Percentiles rank a stretch among this genome's conserved stretches.
Evolutionary conservation across 306 rosid species (phyloP).

Genomic region (Corylus avellana): DNA sequence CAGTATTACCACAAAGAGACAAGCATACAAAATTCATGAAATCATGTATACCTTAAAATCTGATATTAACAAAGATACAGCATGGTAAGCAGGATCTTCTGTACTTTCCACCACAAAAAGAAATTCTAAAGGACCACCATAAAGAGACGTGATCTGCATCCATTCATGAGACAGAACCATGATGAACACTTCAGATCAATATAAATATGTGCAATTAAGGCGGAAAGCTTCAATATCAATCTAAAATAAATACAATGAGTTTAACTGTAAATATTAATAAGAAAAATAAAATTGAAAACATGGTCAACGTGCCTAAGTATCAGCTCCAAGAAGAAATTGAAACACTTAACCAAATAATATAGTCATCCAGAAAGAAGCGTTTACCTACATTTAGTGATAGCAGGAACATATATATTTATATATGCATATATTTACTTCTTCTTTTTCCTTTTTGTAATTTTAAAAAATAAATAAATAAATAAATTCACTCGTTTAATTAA

Average conservation of each 20-base stretch:
- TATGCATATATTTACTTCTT: not conserved
- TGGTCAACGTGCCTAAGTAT: not conserved
- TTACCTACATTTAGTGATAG: not conserved
- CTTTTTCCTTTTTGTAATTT: not conserved
- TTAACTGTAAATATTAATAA: not conserved
- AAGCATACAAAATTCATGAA: not conserved
- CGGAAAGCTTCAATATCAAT: slow-evolving; percentile 9
- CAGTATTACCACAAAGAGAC: not conserved
- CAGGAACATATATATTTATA: not conserved
- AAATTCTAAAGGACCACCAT: slow-evolving; percentile 94
- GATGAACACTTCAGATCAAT: slow-evolving; percentile 7
- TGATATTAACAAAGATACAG: slow-evolving; percentile 56
- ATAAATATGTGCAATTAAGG: slow-evolving; percentile 4
- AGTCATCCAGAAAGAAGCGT: not conserved
- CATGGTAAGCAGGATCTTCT: slow-evolving; percentile 84
- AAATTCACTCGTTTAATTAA: slow-evolving; percentile 1
- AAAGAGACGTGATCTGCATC: slow-evolving; percentile 89
- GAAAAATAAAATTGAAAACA: not conserved
- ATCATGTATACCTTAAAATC: slow-evolving; percentile 62
- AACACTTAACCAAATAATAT: not conserved
- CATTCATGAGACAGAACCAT: slow-evolving; percentile 25
- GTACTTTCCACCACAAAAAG: slow-evolving; percentile 83
- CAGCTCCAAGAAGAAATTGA: slow-evolving; percentile 19
- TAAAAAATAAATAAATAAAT: not conserved
- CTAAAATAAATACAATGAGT: slow-evolving; percentile 17